These are phyloP conservation scores for Beauveria scarabaeidicola DNA, from an alignment of 2,329 filamentous ascomycete genomes.

Conservation along the genomic window DNA sequence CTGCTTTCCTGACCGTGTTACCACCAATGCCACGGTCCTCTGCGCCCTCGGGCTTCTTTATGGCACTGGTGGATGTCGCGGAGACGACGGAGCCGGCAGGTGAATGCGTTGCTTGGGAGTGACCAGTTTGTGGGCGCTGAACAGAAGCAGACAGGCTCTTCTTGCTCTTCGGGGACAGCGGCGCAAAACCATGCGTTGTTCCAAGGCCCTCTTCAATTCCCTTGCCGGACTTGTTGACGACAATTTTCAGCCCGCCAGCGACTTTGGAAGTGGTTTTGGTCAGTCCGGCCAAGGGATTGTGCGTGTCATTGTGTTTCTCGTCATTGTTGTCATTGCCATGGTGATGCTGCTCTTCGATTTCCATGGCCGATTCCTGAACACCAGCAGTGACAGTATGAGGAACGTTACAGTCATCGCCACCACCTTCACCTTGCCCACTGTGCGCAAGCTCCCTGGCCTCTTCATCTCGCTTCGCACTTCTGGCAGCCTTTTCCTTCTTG, in stretches of 20 bases:
- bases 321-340: conserved; percentile 17
- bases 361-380: conserved; percentile 30
- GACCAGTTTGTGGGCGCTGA: conserved; percentile 19
- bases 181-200: conserved; percentile 44
- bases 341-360: conserved; percentile 7
- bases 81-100: conserved; percentile 31
- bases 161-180: conserved; percentile 19
- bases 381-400: conserved; percentile 43
- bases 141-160: neutral
- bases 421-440: conserved; percentile 38
- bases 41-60: conserved; percentile 11
- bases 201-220: conserved; percentile 45
- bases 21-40: conserved; percentile 17
- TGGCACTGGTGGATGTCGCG: conserved; percentile 27
- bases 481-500: conserved; percentile 41
- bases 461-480: conserved; percentile 39
- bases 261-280: conserved; percentile 1
- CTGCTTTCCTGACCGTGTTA: conserved; percentile 46
- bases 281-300: neutral
- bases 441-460: conserved; percentile 43
- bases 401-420: conserved; percentile 44
- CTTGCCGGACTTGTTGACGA: conserved; percentile 31
- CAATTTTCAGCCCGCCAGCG: neutral
- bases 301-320: conserved; percentile 20
- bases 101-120: conserved; percentile 26